These are phyloP conservation scores for Diaporthe capsici DNA, from an alignment of 2,329 filamentous ascomycete genomes.

Conservation along the genomic window DNA sequence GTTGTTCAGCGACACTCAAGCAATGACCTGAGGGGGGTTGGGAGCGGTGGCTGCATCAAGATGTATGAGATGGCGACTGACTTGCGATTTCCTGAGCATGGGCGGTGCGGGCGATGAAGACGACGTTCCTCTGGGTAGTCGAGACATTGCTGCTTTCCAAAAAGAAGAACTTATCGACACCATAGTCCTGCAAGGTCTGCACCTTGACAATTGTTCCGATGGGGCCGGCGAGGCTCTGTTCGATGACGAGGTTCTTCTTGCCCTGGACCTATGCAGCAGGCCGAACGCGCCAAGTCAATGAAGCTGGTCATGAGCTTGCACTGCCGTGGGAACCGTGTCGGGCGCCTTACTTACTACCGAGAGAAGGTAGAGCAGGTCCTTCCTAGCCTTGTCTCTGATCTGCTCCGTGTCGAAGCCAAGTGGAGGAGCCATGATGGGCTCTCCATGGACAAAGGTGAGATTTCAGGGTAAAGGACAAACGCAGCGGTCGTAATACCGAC, in stretches of 20 bases:
- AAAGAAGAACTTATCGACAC: constrained; percentile 97
- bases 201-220: constrained; percentile 95
- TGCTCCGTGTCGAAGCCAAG: constrained; percentile 80
- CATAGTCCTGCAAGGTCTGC: constrained; percentile 94
- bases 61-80: constrained; percentile 62
- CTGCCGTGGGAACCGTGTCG: constrained; percentile 33
- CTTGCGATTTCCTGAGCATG: constrained; percentile 90
- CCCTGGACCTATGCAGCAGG: constrained; percentile 81
- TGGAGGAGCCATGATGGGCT: constrained; percentile 77
- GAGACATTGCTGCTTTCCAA: constrained; percentile 97
- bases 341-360: constrained; percentile 84
- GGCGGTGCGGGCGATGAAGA: constrained; percentile 94
- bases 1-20: background rate
- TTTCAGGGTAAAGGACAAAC: constrained; percentile 5
- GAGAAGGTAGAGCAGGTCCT: constrained; percentile 90
- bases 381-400: constrained; percentile 85
- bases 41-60: background rate
- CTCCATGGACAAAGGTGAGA: constrained; percentile 56
- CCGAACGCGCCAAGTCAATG: constrained; percentile 40
- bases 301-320: constrained; percentile 41
- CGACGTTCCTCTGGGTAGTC: constrained; percentile 92
- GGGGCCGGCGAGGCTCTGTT: constrained; percentile 89
- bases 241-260: constrained; percentile 98
- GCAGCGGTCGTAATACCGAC: background rate
- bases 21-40: background rate